A percentile compares a stretch with the other conserved stretches of the same genome.
These are phyloP conservation scores for Russula ochroleuca DNA, from an alignment of 768 basidiomycete genomes.

Conservation along the genomic window DNA sequence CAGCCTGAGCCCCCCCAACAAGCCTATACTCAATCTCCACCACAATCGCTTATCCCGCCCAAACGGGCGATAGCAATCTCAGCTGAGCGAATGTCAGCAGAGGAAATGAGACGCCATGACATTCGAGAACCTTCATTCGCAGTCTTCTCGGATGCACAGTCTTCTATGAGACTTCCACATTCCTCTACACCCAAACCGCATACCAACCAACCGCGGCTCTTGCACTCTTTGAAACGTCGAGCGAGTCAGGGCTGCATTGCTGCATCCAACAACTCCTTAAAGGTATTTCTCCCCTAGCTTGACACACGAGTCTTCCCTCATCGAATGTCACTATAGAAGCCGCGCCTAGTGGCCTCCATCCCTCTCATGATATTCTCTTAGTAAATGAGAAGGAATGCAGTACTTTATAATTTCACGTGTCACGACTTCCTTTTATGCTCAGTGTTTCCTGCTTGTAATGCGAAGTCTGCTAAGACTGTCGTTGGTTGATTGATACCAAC, in stretches of 20 bases:
- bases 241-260: background rate
- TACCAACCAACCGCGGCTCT: background rate
- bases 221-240: constrained; percentile 7
- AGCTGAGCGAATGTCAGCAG: background rate
- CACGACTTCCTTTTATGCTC: background rate
- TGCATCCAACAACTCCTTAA: background rate
- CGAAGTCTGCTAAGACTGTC: background rate
- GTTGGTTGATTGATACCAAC: background rate
- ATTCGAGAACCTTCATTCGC: background rate
- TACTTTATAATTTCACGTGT: background rate
- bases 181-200: background rate
- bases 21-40: constrained; percentile 2
- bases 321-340: constrained; percentile 1
- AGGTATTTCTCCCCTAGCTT: constrained; percentile 5
- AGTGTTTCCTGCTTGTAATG: background rate
- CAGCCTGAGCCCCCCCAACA: background rate
- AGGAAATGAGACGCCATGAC: too few species aligned
- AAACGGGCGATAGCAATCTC: background rate
- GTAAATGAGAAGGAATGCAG: background rate
- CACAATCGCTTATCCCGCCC: background rate
- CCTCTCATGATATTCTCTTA: background rate
- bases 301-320: background rate
- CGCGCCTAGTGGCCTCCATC: background rate
- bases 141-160: background rate
- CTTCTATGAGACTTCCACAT: background rate